Conservation (phyloP, 2,329 filamentous ascomycete species). For the Akanthomyces dipterigenus region DNA sequence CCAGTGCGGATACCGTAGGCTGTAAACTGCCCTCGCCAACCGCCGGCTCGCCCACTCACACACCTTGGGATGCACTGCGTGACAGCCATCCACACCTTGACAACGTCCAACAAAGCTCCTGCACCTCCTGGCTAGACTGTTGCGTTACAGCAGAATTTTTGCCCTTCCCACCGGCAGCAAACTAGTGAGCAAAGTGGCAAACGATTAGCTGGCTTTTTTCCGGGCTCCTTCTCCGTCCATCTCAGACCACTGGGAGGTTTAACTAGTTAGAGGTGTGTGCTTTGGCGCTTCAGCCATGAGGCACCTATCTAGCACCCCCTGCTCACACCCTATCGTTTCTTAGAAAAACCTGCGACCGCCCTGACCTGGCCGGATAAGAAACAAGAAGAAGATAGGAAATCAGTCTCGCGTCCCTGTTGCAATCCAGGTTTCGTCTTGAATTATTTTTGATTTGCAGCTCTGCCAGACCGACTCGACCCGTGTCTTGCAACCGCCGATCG, state of each 20-base stretch:
- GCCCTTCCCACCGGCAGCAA: neutral
- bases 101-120: neutral
- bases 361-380: neutral
- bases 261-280: too few species aligned
- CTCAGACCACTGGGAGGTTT: neutral
- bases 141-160: neutral
- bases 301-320: neutral
- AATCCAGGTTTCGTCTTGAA: neutral
- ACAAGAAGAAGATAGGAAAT: neutral
- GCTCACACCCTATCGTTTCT: neutral
- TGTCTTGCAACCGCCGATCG: neutral
- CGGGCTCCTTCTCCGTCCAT: too few species aligned
- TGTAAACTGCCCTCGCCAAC: neutral
- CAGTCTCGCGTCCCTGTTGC: neutral
- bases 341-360: neutral
- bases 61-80: neutral
- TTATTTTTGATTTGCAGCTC: neutral
- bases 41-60: neutral
- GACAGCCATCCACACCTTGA: neutral
- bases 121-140: neutral
- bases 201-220: neutral
- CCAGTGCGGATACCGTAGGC: neutral
- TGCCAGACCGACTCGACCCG: neutral
- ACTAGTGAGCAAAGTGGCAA: neutral
- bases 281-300: neutral